phyloP scores from a whole-genome alignment of 768 basidiomycete genomes.

The Artomyces pyxidatus region DNA sequence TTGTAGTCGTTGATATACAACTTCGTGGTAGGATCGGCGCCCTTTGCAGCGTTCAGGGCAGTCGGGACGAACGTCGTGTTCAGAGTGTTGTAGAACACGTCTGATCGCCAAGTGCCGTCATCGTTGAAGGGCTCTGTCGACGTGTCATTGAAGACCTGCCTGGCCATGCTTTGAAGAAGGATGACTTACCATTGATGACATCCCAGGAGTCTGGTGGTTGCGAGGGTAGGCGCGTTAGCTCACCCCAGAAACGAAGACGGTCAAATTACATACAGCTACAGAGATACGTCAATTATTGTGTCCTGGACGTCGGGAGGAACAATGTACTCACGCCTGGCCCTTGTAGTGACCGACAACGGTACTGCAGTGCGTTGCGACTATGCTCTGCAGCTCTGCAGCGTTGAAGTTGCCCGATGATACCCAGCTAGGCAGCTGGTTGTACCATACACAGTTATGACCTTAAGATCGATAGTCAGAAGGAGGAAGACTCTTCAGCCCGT shows the following conservation, averaged over 20 bases:
- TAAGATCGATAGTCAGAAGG: not conserved
- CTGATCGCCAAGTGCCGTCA: constrained; percentile 44
- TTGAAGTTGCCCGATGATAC: constrained; percentile 25
- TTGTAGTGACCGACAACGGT: constrained; percentile 31
- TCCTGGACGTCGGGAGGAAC: not conserved
- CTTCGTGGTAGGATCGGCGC: constrained; percentile 47
- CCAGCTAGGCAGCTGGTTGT: constrained; percentile 36
- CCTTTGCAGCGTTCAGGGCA: constrained; percentile 45
- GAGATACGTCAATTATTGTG: not conserved
- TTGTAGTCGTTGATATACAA: constrained; percentile 44
- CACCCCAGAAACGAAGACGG: no score
- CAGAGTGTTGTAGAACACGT: constrained; percentile 45
- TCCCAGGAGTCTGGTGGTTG: constrained; percentile 36
- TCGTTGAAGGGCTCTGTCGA: constrained; percentile 46
- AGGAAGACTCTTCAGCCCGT: not conserved
- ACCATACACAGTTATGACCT: constrained; percentile 37
- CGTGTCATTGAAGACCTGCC: no score
- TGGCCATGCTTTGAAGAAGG: not conserved
- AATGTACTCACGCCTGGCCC: constrained; percentile 26
- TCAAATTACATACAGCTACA: constrained; percentile 18
- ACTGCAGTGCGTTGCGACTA: constrained; percentile 28
- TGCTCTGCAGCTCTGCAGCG: constrained; percentile 22
- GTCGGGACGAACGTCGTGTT: constrained; percentile 41
- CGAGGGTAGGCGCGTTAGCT: constrained; percentile 8
- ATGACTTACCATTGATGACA: constrained; percentile 36